Conservation (phyloP, 2,329 filamentous ascomycete species). For the Stylonectria norvegica region DNA sequence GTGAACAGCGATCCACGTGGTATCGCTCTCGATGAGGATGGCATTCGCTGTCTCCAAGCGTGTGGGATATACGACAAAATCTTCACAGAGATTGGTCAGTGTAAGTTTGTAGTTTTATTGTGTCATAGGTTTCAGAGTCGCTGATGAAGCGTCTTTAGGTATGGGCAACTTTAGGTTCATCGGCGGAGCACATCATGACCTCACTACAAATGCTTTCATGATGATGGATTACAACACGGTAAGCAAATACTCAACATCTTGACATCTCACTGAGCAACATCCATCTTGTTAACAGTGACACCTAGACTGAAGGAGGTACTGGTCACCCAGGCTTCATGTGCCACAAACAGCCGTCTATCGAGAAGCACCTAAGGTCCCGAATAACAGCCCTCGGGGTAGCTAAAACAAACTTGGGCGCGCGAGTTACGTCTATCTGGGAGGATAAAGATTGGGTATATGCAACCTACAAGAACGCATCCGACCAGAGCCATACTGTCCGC, state of each 20-base stretch:
- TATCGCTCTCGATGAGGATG: conserved; percentile 31
- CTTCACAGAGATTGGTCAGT: conserved; percentile 21
- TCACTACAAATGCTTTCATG: conserved; percentile 12
- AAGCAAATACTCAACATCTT: not conserved
- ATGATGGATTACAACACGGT: conserved; percentile 14
- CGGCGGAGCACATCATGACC: conserved; percentile 5
- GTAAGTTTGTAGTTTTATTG: no score
- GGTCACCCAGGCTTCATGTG: conserved; percentile 25
- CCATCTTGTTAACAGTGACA: not conserved
- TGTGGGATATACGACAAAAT: conserved; percentile 23
- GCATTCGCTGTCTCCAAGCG: conserved; percentile 24
- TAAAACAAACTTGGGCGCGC: conserved; percentile 4
- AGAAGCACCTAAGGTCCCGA: conserved; percentile 20
- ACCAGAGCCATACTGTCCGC: conserved; percentile 3
- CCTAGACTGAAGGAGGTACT: conserved; percentile 25
- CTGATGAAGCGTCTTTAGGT: not conserved
- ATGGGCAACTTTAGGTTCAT: conserved; percentile 13
- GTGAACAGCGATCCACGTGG: conserved; percentile 29
- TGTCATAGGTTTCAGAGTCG: not conserved
- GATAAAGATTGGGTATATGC: conserved; percentile 29
- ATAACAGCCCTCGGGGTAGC: conserved; percentile 15
- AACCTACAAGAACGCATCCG: conserved; percentile 11
- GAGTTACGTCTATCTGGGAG: conserved; percentile 10
- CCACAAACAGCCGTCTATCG: conserved; percentile 26
- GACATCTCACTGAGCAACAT: not conserved